Base-by-base conservation (phyloP, 148 eudicot genomes). In the Dianthus caryophyllus region DNA sequence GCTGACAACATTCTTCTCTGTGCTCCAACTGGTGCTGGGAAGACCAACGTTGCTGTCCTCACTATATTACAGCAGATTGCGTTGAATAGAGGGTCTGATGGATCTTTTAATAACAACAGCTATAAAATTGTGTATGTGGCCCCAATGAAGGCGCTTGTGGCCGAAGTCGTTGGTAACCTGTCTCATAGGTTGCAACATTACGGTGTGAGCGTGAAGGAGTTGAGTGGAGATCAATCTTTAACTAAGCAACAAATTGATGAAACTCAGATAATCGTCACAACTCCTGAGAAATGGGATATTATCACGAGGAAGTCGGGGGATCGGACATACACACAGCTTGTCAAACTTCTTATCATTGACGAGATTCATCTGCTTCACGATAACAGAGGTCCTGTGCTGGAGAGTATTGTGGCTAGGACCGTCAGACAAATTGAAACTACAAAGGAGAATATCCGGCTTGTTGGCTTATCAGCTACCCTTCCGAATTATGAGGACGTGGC, bases 271-370 rank as follows among this genome's bases (percentile, higher is more conserved):
- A 85, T 88, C 26, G 95, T 88, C 66, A 85, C 95, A 13, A 88
- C 95, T 41, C 95, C 95, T 24, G 95, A 88, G 77, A 85, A 85
- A 76, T 88, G 95, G 95, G 95, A 88, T 74, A 88, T 88, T 26
- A 80, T 88, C 58, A 85, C 90, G 13, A 85, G 95, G 77, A 88
- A 88, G 76, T 85, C 95, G 13, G 95, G 95, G 27, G 90, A 88
- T 75, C 79, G 88, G 17, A 88, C 88, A 2, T 88, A 88, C 70
- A 83, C 90, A 5, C 90, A 85, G 82, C 90, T 83, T 71, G 90
- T 88, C 47, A 88, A 85, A 52, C 87, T 88, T 57, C 82, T 88
- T 9, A 85, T 88, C 41, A 78, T 88, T 76, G 95, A 88, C 73
- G 95, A 88, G 78, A 83, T 88, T 47, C 95, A 88, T 77, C 83